Evolutionary conservation across 331 rosid species (phyloP).

Genomic region (Rhamnella rubrinervis): DNA sequence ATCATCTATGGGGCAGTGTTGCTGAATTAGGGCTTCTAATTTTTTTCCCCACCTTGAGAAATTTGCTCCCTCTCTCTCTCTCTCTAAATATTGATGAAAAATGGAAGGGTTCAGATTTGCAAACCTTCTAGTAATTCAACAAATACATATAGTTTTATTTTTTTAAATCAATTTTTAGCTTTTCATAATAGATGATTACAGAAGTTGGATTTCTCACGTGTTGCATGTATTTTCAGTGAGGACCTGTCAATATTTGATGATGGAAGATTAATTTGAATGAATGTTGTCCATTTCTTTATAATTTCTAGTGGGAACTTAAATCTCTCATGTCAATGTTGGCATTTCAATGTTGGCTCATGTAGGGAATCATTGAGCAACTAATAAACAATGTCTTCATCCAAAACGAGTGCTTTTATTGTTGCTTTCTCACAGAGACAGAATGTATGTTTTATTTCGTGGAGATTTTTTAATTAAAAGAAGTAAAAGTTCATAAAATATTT

Average conservation of each 20-base stretch:
- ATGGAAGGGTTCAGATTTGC: constrained; percentile 25
- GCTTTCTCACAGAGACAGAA: too few relatives aligned
- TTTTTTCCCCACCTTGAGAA: constrained; percentile 54
- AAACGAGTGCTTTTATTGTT: too few relatives aligned
- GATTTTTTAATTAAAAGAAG: too few relatives aligned
- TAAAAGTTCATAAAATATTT: too few relatives aligned
- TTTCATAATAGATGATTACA: constrained; percentile 45
- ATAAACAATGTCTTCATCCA: too few relatives aligned
- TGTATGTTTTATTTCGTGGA: too few relatives aligned
- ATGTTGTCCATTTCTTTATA: too few relatives aligned
- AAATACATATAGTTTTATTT: neutral
- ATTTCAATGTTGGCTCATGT: too few relatives aligned
- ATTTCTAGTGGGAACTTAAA: too few relatives aligned
- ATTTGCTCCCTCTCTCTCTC: constrained; percentile 19
- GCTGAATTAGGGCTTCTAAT: constrained; percentile 42
- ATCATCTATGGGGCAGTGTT: constrained; percentile 29
- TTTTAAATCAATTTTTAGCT: constrained; percentile 32
- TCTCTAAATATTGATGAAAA: neutral
- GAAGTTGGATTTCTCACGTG: constrained; percentile 42
- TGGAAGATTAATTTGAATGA: constrained; percentile 3
- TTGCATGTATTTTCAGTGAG: constrained; percentile 48
- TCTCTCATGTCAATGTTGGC: too few relatives aligned
- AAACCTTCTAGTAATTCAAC: constrained; percentile 27
- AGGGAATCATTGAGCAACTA: too few relatives aligned
- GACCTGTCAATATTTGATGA: constrained; percentile 22